Base-by-base conservation (phyloP, 345 rosid genomes). In the Salix dunnii region DNA sequence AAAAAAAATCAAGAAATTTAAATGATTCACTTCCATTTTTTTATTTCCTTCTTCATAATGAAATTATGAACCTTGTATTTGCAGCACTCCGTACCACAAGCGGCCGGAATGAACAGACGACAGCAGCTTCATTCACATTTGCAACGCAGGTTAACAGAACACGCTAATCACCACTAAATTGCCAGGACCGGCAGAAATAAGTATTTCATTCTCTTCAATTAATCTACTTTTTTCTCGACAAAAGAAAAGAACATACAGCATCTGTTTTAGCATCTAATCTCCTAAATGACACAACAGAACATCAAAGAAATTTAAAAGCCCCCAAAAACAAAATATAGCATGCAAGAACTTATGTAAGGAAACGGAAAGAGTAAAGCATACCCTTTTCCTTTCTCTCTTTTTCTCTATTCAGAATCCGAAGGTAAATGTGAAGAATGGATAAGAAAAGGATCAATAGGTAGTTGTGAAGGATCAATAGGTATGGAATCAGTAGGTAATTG, bases 391-490 rank as follows among this genome's bases (percentile, higher is more conserved):
- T 65, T 80, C 78, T 73, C 77, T 51, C 51, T 51, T 23, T 77
- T 67, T 80, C 73, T 80, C 88, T 88, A 90, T 74, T 85, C 88
- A 49, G 84, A 79, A 84, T 93, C 94, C 8, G 91, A 90, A 42
- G 97, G 94, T 82, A 93, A 82, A 81, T 58, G 63, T 10, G 63
- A 58, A 23, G 62, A 0, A n/a, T 3, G 28, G 63, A 25, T 10
- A n/a, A 27, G 63, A 58, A 58, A 58, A 7, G 61, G 61, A 21
- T 53, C 61, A 1, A 7, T 53, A 21, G 61, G 61, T 21, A 53
- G 21, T 2, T 2, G 61, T 21, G 23, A 7, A 7, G 61, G 7
- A 23, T 1, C 11, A 6, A 25, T 53, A 53, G 25, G 60, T 20
- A 21, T n/a, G 13, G 28, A 28, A 58, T 58, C 13, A 8, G 4